These are phyloP conservation scores for Saccharomycopsis crataegensis DNA, from an alignment of 1,139 yeast genomes.

Conservation along the genomic window DNA sequence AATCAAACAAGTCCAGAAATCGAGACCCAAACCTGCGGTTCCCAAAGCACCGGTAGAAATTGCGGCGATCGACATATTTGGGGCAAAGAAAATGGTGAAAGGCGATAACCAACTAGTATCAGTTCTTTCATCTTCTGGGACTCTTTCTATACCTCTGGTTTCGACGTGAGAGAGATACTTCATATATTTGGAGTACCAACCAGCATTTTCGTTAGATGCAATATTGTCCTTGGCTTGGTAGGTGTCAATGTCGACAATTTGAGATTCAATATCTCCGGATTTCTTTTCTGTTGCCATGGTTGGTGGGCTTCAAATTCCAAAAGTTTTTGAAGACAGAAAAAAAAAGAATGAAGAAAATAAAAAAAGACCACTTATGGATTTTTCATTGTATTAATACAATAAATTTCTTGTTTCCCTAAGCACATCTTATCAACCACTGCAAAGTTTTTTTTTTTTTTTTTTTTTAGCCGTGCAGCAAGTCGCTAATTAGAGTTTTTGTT, in stretches of 20 bases:
- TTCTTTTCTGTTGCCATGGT: constrained; percentile 2
- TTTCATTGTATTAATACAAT: background rate
- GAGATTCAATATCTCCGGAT: constrained; percentile 8
- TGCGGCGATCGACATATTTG: constrained; percentile 31
- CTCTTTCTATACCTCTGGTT: constrained; percentile 41
- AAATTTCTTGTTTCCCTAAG: background rate
- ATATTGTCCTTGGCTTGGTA: background rate
- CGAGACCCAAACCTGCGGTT: constrained; percentile 28
- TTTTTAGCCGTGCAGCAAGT: background rate
- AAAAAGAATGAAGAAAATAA: no score
- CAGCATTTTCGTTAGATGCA: background rate
- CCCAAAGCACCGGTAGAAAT: constrained; percentile 31
- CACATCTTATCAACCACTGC: no score
- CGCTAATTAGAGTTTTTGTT: no score
- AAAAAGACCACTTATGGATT: no score
- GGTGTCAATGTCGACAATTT: background rate
- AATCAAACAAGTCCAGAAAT: constrained; percentile 33
- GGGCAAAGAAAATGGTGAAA: constrained; percentile 30
- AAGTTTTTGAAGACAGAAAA: no score
- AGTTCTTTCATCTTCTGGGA: constrained; percentile 37
- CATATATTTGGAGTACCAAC: background rate
- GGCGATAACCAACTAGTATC: constrained; percentile 27
- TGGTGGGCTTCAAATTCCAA: no score
- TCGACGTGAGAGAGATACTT: constrained; percentile 30
- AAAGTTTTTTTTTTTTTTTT: background rate